Percentiles rank a stretch among this genome's conserved stretches.
Evolutionary conservation across 257 asterid genomes (phyloP).

Genomic region (Nicotiana paniculata): DNA sequence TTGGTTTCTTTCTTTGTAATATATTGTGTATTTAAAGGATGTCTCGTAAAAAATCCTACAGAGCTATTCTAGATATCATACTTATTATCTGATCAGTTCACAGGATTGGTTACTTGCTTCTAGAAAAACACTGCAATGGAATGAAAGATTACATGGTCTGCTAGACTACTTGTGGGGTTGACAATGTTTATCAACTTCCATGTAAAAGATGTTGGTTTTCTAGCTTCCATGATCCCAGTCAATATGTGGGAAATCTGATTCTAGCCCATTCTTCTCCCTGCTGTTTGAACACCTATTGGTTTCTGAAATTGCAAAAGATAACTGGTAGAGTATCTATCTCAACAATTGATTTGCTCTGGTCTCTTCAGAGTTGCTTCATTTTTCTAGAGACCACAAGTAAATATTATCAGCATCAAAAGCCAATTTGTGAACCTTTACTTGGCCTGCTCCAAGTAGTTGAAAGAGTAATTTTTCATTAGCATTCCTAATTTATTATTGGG

Average conservation of each 20-base stretch:
- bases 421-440: neutral
- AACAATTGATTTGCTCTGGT: neutral
- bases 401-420: neutral
- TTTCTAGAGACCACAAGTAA: neutral
- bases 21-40: neutral
- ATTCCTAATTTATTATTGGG: neutral
- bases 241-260: neutral
- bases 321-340: neutral
- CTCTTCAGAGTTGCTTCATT: neutral
- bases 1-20: neutral
- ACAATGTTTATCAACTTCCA: neutral
- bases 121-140: neutral
- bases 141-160: neutral
- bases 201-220: neutral
- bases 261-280: neutral
- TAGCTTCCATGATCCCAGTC: neutral
- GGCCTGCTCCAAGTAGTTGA: neutral
- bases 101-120: neutral
- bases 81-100: neutral
- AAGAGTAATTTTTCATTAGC: neutral
- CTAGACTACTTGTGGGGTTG: neutral
- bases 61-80: neutral
- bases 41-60: neutral
- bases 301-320: neutral
- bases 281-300: neutral